Evolutionary conservation across 306 rosid species (phyloP).

Genomic region (Cucurbita ficifolia): DNA sequence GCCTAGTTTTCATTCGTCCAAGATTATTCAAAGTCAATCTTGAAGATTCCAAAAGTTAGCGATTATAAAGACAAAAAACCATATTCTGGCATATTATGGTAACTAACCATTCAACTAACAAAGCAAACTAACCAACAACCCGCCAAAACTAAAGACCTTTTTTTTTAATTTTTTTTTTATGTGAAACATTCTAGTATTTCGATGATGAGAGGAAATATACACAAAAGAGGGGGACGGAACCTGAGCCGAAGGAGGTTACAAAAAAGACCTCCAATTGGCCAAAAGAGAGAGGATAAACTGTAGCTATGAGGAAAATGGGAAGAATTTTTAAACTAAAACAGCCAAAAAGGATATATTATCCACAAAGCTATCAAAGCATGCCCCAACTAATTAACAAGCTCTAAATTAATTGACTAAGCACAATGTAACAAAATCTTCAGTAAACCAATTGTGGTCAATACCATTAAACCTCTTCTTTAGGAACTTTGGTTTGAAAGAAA

Average conservation of each 20-base stretch:
- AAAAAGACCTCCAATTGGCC: too few species aligned
- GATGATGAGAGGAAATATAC: neutral
- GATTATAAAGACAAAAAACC: neutral
- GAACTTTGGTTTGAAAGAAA: too few species aligned
- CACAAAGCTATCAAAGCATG: too few species aligned
- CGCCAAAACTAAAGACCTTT: neutral
- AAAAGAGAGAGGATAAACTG: neutral
- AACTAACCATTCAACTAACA: too few species aligned
- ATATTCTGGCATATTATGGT: neutral
- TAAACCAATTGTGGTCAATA: too few species aligned
- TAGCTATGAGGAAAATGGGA: neutral
- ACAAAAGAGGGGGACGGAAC: neutral
- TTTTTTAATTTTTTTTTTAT: too few species aligned
- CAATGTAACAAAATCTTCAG: too few species aligned
- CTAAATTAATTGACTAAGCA: too few species aligned
- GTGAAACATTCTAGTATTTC: neutral
- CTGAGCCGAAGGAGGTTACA: too few species aligned
- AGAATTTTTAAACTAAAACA: neutral
- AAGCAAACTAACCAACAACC: neutral
- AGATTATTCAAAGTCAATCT: neutral
- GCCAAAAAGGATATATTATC: neutral
- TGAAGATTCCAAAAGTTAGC: neutral
- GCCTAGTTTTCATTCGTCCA: neutral
- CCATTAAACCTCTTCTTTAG: too few species aligned
- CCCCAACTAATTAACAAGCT: too few species aligned